Base-by-base conservation (phyloP, 345 rosid genomes). In the Luvunga scandens region DNA sequence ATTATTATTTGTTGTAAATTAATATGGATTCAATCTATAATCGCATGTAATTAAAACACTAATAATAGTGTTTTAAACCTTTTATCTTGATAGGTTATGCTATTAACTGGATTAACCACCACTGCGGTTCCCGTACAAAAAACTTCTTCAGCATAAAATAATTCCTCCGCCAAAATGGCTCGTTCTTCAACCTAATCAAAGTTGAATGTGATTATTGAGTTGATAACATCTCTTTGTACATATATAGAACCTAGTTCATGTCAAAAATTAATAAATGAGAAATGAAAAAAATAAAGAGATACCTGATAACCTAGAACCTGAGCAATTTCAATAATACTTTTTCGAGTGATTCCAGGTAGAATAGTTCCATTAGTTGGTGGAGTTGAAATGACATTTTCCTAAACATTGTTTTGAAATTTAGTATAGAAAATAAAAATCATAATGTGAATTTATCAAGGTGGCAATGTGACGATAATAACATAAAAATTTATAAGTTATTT, bases 91-190 rank as follows among this genome's bases (percentile, higher is more conserved):
- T 84, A 87, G 66, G 89, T 84, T 9, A 87, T 60, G 69, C 83
- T 84, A 22, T 82, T 78, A 64, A 84, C 89, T 10, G 88, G 71
- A 24, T 65, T 72, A 22, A 87, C 69, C 25, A 75, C 85, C 14
- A 87, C 79, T 0, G 89, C 89, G 33, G 88, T 89, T 73, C 89
- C 90, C 5, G 90, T 82, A 80, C 88, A 89, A 79, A 87, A 89
- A 33, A 81, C 85, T 64, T 86, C 88, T n/a, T 87, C 90, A 64
- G 88, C 92, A 18, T 78, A 84, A 7, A 81, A 34, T 57, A 84
- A 48, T 6, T 89, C 86, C 65, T 81, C 79, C 55, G 79, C 74
- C 10, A 71, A 71, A 56, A 89, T 57, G 4, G n/a, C 71, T 10
- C 87, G 82, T 74, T 87, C 89, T 79, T 85, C 81, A 1, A 85